Evolutionary conservation across 73 alveolate genomes (phyloP), one percentile per base, ranked within the genome.

Genomic region (Paramecium sonneborni): DNA sequence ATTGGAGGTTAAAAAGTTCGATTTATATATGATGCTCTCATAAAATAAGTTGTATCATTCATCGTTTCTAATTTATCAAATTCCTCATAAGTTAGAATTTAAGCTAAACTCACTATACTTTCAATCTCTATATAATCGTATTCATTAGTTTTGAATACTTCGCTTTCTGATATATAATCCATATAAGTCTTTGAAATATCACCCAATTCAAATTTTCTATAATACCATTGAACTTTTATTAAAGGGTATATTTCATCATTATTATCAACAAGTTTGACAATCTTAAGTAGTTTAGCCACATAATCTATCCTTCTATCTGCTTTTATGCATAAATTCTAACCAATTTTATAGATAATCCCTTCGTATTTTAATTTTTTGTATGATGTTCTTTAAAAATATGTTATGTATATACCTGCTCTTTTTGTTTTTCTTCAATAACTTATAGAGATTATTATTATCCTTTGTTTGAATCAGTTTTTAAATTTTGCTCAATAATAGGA

Each of bases 181-280:
- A 79, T 9, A 21, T 79, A 44, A 14, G 46, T 18, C 18, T 79
- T 79, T 9, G 90, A 48, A 14, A 79, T 23, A 10, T 79, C 24
- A 1, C 26, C 74, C 70, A 79, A 44, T 43, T 79, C 90, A 79
- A 38, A 30, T 79, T 79, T 79, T 44, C 90, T 79, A 41, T 39
- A 41, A 79, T 79, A 79, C 90, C 90, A 79, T 79, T 34, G 26
- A 24, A 79, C 90, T 46, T 79, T 79, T 23, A 79, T 46, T 23
- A 79, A 41, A 43, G 90, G 90, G 18, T 30, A 20, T 11, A 57
- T 14, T 23, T 79, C 55, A 38, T 79, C 76, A 24, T 43, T n/a
- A 30, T 79, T 62, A 79, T 79, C 90, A 79, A 79, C 76, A 24
- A 79, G 43, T 5, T 79, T 79, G 62, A 79, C 15, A 14, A 79